Conservation (phyloP, 2,329 filamentous ascomycete species). For the Myriosclerotinia duriaeana region DNA sequence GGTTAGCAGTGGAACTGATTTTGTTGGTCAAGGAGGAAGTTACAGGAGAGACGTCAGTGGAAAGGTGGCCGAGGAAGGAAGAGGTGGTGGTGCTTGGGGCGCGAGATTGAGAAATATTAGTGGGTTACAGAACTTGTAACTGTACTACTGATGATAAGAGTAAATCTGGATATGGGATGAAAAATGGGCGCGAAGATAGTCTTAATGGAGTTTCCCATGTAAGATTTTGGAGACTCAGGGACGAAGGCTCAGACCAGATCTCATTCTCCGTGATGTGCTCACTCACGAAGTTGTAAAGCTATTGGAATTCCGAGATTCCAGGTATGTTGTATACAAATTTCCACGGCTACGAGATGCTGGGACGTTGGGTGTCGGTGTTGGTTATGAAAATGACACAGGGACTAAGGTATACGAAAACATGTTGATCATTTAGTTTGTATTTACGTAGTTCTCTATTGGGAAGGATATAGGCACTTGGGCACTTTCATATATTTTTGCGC, state of each 20-base stretch:
- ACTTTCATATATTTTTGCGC: background rate
- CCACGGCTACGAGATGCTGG: background rate
- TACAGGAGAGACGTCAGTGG: slow-evolving; percentile 65
- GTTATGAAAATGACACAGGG: background rate
- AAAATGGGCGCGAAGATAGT: background rate
- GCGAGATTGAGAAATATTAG: slow-evolving; percentile 45
- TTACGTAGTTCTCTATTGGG: background rate
- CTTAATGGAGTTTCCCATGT: background rate
- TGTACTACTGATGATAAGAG: background rate
- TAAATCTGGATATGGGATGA: background rate
- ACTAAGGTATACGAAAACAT: background rate
- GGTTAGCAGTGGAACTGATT: slow-evolving; percentile 61
- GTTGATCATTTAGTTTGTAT: background rate
- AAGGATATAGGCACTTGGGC: background rate
- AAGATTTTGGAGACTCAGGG: background rate
- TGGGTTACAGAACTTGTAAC: slow-evolving; percentile 27
- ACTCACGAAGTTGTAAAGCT: background rate
- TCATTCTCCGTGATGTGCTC: background rate
- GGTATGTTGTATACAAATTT: background rate
- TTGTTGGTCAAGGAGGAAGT: slow-evolving; percentile 38
- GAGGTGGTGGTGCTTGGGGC: slow-evolving; percentile 35
- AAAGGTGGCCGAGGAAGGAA: slow-evolving; percentile 70
- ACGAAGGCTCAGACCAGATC: background rate
- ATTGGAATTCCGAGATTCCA: background rate
- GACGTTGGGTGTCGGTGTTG: background rate